Conservation (phyloP, 208 protist genomes). For the Crithidia expoeki region DNA sequence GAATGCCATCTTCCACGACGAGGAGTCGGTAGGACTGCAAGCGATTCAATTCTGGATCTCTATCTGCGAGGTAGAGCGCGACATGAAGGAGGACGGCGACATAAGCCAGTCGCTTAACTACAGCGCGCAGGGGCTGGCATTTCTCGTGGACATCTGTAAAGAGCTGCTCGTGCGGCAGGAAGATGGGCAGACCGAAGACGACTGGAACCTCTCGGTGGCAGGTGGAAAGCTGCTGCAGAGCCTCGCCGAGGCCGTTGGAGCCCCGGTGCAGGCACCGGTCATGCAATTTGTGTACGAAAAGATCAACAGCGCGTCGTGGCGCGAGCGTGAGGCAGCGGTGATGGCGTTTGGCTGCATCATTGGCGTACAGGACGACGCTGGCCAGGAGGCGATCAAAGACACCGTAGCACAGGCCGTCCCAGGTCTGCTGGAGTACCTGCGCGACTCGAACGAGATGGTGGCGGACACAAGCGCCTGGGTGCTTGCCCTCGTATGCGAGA, state of each 20-base stretch:
- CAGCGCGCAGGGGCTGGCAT: constrained; percentile 74
- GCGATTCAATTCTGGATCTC: constrained; percentile 98
- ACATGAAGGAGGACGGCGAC: constrained; percentile 76
- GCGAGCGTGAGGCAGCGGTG: constrained; percentile 94
- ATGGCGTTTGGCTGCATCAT: constrained; percentile 97
- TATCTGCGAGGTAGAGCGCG: constrained; percentile 95
- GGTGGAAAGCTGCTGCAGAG: constrained; percentile 91
- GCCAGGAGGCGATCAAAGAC: constrained; percentile 73
- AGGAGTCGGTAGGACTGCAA: constrained; percentile 93
- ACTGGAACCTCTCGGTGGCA: constrained; percentile 95
- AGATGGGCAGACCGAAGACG: constrained; percentile 92
- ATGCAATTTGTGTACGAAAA: constrained; percentile 95
- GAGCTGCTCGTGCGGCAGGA: constrained; percentile 92
- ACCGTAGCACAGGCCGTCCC: constrained; percentile 90
- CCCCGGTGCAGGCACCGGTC: constrained; percentile 77
- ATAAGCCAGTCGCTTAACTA: constrained; percentile 70
- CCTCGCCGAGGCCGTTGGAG: constrained; percentile 82
- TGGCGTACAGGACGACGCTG: constrained; percentile 82
- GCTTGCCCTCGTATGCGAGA: constrained; percentile 93
- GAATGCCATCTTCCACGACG: constrained; percentile 88
- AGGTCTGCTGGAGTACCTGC: constrained; percentile 88
- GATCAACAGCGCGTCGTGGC: constrained; percentile 93
- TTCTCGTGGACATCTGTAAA: constrained; percentile 89
- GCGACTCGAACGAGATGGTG: constrained; percentile 80
- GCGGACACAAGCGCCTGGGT: constrained; percentile 96